phyloP scores from a whole-genome alignment of 345 rosid species.

The Boechera retrofracta region DNA sequence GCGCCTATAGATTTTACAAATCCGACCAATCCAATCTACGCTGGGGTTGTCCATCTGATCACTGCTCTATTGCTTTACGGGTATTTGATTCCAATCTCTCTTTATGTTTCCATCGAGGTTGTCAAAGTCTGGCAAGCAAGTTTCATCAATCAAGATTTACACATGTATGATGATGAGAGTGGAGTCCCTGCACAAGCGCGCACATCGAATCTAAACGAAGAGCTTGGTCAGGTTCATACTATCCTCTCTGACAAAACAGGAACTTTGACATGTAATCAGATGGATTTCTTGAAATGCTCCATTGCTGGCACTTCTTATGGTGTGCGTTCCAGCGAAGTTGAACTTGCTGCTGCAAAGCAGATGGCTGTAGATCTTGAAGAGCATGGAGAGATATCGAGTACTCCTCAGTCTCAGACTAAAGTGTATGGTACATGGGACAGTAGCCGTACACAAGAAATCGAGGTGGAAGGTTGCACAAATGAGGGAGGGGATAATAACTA shows the following conservation, averaged over 20 bases:
- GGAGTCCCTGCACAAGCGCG: slow-evolving; percentile 88
- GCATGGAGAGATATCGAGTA: slow-evolving; percentile 50
- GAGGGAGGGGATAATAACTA: slow-evolving; percentile 54
- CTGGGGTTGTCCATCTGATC: slow-evolving; percentile 82
- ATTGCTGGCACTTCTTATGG: slow-evolving; percentile 90
- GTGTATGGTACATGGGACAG: slow-evolving; percentile 51
- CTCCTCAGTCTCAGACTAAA: slow-evolving; percentile 46
- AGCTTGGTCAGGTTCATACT: slow-evolving; percentile 96
- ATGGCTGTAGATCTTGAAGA: slow-evolving; percentile 85
- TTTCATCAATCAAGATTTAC: slow-evolving; percentile 85
- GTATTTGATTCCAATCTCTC: slow-evolving; percentile 95
- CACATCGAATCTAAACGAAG: slow-evolving; percentile 96
- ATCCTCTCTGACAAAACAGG: slow-evolving; percentile 99
- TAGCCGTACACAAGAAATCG: slow-evolving; percentile 63
- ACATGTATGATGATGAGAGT: slow-evolving; percentile 89
- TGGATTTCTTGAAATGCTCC: slow-evolving; percentile 98
- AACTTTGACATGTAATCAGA: slow-evolving; percentile 97
- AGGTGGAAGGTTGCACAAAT: slow-evolving; percentile 52
- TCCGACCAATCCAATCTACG: slow-evolving; percentile 59
- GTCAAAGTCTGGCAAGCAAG: slow-evolving; percentile 97
- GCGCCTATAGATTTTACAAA: slow-evolving; percentile 58
- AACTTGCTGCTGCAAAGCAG: slow-evolving; percentile 86
- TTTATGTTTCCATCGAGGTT: slow-evolving; percentile 94
- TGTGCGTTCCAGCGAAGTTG: slow-evolving; percentile 75
- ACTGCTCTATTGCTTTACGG: slow-evolving; percentile 98